Base-by-base conservation (phyloP, 1,139 yeast genomes). In the Starmera stellimalicola region DNA sequence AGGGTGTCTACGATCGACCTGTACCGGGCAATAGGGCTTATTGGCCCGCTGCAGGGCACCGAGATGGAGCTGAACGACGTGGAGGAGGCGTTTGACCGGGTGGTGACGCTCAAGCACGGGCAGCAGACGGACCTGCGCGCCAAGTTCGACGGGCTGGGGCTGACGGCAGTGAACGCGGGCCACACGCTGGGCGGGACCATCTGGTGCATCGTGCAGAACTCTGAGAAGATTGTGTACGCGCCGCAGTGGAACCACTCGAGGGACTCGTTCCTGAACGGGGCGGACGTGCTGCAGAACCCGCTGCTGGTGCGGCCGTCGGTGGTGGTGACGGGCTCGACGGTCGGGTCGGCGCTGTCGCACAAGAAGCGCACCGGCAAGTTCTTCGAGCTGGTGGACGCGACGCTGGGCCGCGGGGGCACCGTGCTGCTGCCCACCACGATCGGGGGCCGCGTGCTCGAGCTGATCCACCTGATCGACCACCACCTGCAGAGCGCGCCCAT, bases 201-300 rank as follows among this genome's bases (percentile, higher is more conserved):
- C 36, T 91, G 97, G 97, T 62, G 80, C 30, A 59, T 88, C 17
- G 70, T 73, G 35, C 77, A 77, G 43, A 77, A 81, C 44, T 70
- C 79, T 18, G 96, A 91, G 44, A 81, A 79, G 41, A 63, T 87
- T 14, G 65, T 91, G 3, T 85, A 87, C 55, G 95, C 96, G 0
- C 91, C 94, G 4, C 77, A 84, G 31, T 91, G 98, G 97, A 88
- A 88, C 53, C 98, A 91, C 54, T 79, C 96, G 2, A 76, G 77
- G 41, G 97, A 91, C 49, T 71, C 84, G 0, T 88, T 87, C 48
- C 61, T 91, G 37, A 82, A 81, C 46, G 73, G 83, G 37, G 91
- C 96, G n/a, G 75, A 80, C 12, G 68, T 87, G 34, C 58, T 82
- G 32, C 72, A 69, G 37, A 63, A 70, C 34, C 77, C 91, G 0